Percentiles rank a stretch among this genome's conserved stretches.
These are phyloP conservation scores for Ogataea allantospora DNA, from an alignment of 805 yeast genomes.

Conservation along the genomic window DNA sequence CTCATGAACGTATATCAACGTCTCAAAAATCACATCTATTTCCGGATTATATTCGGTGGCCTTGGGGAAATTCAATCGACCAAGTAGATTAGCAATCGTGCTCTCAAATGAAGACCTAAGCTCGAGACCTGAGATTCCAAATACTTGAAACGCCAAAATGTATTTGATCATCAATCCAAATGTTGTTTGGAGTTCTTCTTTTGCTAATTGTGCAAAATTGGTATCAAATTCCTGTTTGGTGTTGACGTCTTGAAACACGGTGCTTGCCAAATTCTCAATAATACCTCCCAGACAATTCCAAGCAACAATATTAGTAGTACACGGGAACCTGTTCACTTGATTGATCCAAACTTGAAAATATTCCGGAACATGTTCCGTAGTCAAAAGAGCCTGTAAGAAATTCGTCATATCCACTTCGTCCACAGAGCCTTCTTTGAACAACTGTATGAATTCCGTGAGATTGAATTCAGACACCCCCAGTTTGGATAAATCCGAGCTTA, in stretches of 20 bases:
- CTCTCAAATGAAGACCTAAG: conserved; percentile 10
- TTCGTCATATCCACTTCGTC: conserved; percentile 9
- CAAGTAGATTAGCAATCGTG: conserved; percentile 17
- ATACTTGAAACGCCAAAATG: conserved; percentile 20
- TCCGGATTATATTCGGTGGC: conserved; percentile 37
- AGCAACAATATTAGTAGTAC: conserved; percentile 23
- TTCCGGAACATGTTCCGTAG: conserved; percentile 7
- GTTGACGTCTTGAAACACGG: conserved; percentile 3
- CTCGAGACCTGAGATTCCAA: conserved; percentile 5
- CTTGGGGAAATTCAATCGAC: conserved; percentile 40
- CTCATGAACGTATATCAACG: conserved; percentile 21
- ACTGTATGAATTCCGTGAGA: conserved; percentile 2
- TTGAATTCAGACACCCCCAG: not conserved
- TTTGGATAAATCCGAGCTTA: not conserved
- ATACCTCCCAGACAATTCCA: conserved; percentile 22
- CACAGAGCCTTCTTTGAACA: conserved; percentile 7
- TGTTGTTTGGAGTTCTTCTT: not conserved
- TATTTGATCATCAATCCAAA: conserved; percentile 16
- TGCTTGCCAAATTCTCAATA: conserved; percentile 6
- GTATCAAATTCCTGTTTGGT: conserved; percentile 8
- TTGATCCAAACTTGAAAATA: conserved; percentile 15
- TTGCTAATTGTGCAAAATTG: conserved; percentile 9
- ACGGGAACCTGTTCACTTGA: conserved; percentile 19
- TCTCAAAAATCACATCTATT: conserved; percentile 35
- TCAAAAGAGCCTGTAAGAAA: conserved; percentile 10